A percentile compares a stretch with the other conserved stretches of the same genome.
Conservation (phyloP, 2,329 filamentous ascomycete genomes). For the Botrytis deweyae region DNA sequence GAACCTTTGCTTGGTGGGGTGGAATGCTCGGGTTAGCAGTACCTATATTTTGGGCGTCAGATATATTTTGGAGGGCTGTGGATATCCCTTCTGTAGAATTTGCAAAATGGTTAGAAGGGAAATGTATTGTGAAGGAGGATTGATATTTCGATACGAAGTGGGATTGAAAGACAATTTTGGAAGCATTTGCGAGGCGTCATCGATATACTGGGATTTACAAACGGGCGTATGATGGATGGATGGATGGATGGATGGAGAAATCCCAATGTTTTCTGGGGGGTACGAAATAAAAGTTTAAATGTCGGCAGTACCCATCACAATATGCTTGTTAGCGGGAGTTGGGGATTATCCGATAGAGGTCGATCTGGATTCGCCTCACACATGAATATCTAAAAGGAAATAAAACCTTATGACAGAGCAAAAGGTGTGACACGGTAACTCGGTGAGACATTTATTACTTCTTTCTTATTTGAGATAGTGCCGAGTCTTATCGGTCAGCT, state of each 20-base stretch:
- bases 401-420: background rate
- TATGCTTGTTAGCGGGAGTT: background rate
- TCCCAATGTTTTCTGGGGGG: background rate
- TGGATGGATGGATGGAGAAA: conserved; percentile 5
- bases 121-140: conserved; percentile 33
- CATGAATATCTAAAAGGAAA: background rate
- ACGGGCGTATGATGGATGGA: conserved; percentile 6
- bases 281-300: background rate
- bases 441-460: background rate
- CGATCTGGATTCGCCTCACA: conserved; percentile 8
- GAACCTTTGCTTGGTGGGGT: conserved; percentile 39
- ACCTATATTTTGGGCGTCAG: conserved; percentile 52
- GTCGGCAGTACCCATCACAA: background rate
- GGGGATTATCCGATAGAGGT: background rate
- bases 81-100: conserved; percentile 53
- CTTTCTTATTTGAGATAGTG: background rate
- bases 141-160: background rate
- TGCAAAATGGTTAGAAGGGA: conserved; percentile 47
- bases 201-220: background rate
- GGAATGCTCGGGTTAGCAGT: conserved; percentile 45
- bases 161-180: conserved; percentile 2
- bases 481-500: background rate
- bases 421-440: background rate
- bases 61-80: conserved; percentile 58
- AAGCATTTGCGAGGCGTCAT: conserved; percentile 10